Base-by-base conservation (phyloP, 495 filamentous ascomycete species). In the Massariosphaeria phaeospora region DNA sequence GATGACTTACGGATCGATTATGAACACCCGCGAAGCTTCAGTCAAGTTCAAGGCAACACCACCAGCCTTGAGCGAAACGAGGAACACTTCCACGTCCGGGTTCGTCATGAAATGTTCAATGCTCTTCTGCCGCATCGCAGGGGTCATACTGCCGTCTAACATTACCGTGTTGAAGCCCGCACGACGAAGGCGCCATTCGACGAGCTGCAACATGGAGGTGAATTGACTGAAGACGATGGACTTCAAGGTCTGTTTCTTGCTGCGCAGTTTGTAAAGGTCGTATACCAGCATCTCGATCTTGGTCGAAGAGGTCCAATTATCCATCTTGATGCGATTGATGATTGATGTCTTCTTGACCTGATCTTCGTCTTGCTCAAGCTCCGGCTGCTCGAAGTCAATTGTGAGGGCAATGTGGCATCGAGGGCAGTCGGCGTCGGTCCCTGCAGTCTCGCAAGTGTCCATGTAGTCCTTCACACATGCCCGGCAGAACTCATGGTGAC, bases 101-200 rank as follows among this genome's bases (percentile, higher is more conserved):
- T 95, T 91, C 24, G 79, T 90, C 93, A 96, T 97, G 70, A 97
- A 97, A 61, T 95, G 84, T 41, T 85, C 81, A 61, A 98, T 96
- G 1, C 88, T 91, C 24, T 84, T 89, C 65, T 95, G 88, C 15
- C 93, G 83, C 70, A 95, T 90, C 3, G 85, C 80, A 5, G 93
- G 93, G 15, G 86, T 89, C 93, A 98, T 98, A 66, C 81, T 88
- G 10, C 93, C 93, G 60, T 96, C 89, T 8, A 96, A 79, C 89
- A 96, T 96, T 58, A 96, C 93, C 0, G 91, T 96, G 26, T 91
- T 95, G 71, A 98, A 95, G 1, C 93, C 93, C 2, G 91, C 93
- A 50, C 91, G 84, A 21, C 88, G 85, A 47, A 98, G 80, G 29
- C 93, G 86, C 93, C 93, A 98, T 71, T 96, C 91, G 29, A 98